phyloP scores from a whole-genome alignment of 306 rosid genomes.

The Lathyrus oleraceus region DNA sequence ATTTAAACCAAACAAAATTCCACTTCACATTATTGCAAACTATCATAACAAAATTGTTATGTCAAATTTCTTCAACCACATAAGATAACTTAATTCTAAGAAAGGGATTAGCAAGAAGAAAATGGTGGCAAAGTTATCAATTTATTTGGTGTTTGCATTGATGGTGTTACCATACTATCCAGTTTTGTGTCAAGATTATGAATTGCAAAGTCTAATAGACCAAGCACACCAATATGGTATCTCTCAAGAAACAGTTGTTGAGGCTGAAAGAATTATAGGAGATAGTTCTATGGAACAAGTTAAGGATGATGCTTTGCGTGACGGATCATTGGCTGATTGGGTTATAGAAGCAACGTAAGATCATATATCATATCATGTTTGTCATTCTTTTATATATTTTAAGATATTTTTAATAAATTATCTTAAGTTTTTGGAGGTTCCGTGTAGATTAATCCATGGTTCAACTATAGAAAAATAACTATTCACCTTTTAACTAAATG shows the following conservation, averaged over 20 bases:
- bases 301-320: slow-evolving; percentile 3
- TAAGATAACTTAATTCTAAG: background rate
- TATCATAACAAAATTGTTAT: background rate
- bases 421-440: too few species aligned
- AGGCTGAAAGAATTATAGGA: slow-evolving; percentile 21
- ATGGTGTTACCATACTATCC: slow-evolving; percentile 16
- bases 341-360: slow-evolving; percentile 28
- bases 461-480: too few species aligned
- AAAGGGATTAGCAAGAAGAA: background rate
- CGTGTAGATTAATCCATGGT: too few species aligned
- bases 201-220: slow-evolving; percentile 13
- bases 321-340: slow-evolving; percentile 19
- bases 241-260: slow-evolving; percentile 8
- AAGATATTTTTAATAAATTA: background rate
- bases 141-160: slow-evolving; percentile 9
- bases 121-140: slow-evolving; percentile 33
- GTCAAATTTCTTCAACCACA: background rate
- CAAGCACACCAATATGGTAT: slow-evolving; percentile 33
- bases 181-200: slow-evolving; percentile 12
- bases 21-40: background rate
- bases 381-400: background rate
- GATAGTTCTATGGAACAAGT: slow-evolving; percentile 14
- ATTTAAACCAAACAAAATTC: background rate
- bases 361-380: background rate
- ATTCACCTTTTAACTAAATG: too few species aligned